Conservation (phyloP, 495 filamentous ascomycete species). For the Penicillium roqueforti region DNA sequence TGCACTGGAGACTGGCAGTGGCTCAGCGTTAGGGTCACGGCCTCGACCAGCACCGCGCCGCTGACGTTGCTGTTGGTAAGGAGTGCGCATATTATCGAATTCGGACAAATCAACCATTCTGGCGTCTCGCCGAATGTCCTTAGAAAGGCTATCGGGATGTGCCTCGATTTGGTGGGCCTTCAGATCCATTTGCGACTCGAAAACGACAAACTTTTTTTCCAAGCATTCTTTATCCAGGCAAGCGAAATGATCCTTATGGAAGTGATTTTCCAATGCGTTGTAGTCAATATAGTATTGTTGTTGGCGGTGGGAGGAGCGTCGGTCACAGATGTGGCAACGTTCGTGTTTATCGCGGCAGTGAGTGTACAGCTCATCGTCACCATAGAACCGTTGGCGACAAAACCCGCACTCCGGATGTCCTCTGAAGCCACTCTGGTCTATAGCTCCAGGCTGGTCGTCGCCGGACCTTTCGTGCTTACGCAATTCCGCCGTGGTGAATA, state of each 20-base stretch:
- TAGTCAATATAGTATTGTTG: constrained; percentile 90
- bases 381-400: constrained; percentile 89
- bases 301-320: constrained; percentile 60
- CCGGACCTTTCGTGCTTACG: constrained; percentile 84
- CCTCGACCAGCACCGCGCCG: constrained; percentile 61
- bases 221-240: constrained; percentile 82
- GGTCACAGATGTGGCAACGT: constrained; percentile 90
- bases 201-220: constrained; percentile 98
- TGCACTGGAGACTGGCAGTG: constrained; percentile 70
- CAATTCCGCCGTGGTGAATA: constrained; percentile 81
- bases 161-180: constrained; percentile 79
- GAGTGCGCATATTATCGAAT: constrained; percentile 68
- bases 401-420: constrained; percentile 95
- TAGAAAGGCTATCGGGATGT: constrained; percentile 73
- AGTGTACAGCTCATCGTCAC: constrained; percentile 87
- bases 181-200: constrained; percentile 87
- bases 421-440: constrained; percentile 92
- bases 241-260: constrained; percentile 79
- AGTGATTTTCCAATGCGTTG: constrained; percentile 76
- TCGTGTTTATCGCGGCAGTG: constrained; percentile 93
- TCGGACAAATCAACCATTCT: constrained; percentile 79
- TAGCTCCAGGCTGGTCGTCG: constrained; percentile 84
- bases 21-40: constrained; percentile 72
- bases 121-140: constrained; percentile 80
- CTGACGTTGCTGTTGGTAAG: constrained; percentile 63